A percentile compares a stretch with the other conserved stretches of the same genome.
phyloP scores from a whole-genome alignment of 2,329 filamentous ascomycete genomes.

The Aspergillus neotritici region DNA sequence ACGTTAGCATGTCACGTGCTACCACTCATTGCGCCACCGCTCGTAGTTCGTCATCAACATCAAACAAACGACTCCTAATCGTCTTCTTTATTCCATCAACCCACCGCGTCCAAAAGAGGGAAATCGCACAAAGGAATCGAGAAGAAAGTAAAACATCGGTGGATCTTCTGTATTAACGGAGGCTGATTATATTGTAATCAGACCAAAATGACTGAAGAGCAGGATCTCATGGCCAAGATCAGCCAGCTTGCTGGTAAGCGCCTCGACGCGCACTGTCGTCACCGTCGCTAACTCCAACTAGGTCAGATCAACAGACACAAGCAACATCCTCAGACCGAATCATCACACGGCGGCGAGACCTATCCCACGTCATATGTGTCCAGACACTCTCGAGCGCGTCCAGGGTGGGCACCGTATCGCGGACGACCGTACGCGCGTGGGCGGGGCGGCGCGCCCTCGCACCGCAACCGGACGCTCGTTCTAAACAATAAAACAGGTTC shows the following conservation, averaged over 20 bases:
- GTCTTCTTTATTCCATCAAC: no score
- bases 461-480: conserved; percentile 59
- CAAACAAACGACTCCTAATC: no score
- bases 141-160: no score
- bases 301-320: conserved; percentile 78
- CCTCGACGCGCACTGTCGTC: conserved; percentile 34
- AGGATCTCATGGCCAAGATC: conserved; percentile 52
- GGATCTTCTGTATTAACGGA: conserved; percentile 5
- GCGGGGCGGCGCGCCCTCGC: conserved; percentile 32
- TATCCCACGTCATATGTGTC: conserved; percentile 21
- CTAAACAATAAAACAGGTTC: conserved; percentile 47
- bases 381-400: conserved; percentile 26
- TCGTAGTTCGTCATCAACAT: no score
- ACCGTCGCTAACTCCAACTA: conserved; percentile 30
- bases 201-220: conserved; percentile 48
- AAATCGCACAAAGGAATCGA: no score
- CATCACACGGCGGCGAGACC: conserved; percentile 18
- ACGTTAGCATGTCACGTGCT: no score
- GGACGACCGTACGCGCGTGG: conserved; percentile 36
- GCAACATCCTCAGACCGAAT: conserved; percentile 35
- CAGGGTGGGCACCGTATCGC: conserved; percentile 42
- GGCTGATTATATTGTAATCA: conserved; percentile 3
- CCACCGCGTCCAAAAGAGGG: no score
- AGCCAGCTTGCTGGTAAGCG: conserved; percentile 52
- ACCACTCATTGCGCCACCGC: no score